phyloP scores from a whole-genome alignment of 1,139 yeast genomes.

The Maudiozyma humilis region DNA sequence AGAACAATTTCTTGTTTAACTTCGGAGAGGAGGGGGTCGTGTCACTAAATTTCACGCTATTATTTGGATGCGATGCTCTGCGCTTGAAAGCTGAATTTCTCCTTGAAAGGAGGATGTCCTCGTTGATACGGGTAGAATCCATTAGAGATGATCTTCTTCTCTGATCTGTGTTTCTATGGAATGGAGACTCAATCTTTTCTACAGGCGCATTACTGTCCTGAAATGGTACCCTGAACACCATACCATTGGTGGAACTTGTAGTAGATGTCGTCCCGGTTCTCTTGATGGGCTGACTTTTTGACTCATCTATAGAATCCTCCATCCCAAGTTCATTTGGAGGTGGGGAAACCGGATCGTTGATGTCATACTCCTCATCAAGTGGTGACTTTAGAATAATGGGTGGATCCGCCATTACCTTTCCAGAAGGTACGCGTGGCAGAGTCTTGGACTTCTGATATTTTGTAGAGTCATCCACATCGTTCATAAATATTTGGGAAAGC shows the following conservation, averaged over 20 bases:
- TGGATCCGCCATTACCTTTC: background rate
- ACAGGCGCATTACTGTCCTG: constrained; percentile 34
- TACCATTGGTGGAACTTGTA: constrained; percentile 29
- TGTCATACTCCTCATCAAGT: constrained; percentile 3
- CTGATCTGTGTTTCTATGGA: constrained; percentile 4
- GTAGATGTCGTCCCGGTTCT: constrained; percentile 11
- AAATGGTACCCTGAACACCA: constrained; percentile 51
- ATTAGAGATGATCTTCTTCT: constrained; percentile 11
- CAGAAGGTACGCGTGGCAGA: background rate
- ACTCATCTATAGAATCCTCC: background rate
- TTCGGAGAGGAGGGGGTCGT: background rate
- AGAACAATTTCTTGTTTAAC: background rate
- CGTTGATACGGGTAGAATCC: constrained; percentile 4
- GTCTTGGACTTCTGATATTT: background rate
- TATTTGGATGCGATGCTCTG: constrained; percentile 11
- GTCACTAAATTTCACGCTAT: constrained; percentile 2
- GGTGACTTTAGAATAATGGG: background rate
- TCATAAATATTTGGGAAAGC: background rate
- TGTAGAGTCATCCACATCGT: background rate
- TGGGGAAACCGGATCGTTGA: constrained; percentile 5
- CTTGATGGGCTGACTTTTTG: constrained; percentile 2
- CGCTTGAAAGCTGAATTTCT: constrained; percentile 6
- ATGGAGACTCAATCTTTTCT: background rate
- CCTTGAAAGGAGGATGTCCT: background rate
- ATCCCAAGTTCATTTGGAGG: constrained; percentile 2